Evolutionary conservation across 768 basidiomycete species (phyloP).

Genomic region (Scleroderma citrinum): DNA sequence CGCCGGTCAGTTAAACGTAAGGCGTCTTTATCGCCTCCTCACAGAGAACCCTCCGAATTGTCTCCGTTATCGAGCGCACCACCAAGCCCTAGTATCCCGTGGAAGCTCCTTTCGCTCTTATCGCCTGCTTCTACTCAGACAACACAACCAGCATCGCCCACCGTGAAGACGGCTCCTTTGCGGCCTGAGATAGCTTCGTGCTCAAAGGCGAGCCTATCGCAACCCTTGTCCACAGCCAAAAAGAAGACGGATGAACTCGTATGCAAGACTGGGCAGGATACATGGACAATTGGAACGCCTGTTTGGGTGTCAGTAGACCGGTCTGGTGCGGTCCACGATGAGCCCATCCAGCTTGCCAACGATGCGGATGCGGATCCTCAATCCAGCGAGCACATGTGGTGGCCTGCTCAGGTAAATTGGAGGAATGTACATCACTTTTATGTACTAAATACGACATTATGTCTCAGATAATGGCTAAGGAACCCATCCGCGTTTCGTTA

Average conservation of each 20-base stretch:
- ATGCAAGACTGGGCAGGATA: neutral
- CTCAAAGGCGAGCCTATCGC: slow-evolving; percentile 13
- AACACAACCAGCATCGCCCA: neutral
- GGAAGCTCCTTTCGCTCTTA: slow-evolving; percentile 14
- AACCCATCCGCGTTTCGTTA: slow-evolving; percentile 24
- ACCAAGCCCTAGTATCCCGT: slow-evolving; percentile 7
- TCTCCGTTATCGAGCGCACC: slow-evolving; percentile 23
- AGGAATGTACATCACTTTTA: slow-evolving; percentile 4
- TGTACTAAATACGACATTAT: slow-evolving; percentile 1
- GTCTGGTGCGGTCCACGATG: slow-evolving; percentile 30
- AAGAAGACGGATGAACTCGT: slow-evolving; percentile 14
- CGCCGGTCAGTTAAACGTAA: slow-evolving; percentile 19
- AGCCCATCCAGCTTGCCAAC: slow-evolving; percentile 15
- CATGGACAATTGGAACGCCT: slow-evolving; percentile 31
- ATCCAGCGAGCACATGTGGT: slow-evolving; percentile 43
- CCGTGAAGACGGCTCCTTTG: neutral
- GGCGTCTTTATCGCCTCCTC: slow-evolving; percentile 7
- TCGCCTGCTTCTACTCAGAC: slow-evolving; percentile 6
- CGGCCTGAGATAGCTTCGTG: neutral
- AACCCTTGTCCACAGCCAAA: slow-evolving; percentile 16
- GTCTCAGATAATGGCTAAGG: slow-evolving; percentile 19
- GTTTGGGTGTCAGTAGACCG: slow-evolving; percentile 53
- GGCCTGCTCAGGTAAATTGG: slow-evolving; percentile 59
- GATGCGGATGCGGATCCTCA: slow-evolving; percentile 19
- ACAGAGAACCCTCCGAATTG: slow-evolving; percentile 12